Conservation (phyloP, 225 moss, liverwort and hornwort species). For the Marchantia paleacea region DNA sequence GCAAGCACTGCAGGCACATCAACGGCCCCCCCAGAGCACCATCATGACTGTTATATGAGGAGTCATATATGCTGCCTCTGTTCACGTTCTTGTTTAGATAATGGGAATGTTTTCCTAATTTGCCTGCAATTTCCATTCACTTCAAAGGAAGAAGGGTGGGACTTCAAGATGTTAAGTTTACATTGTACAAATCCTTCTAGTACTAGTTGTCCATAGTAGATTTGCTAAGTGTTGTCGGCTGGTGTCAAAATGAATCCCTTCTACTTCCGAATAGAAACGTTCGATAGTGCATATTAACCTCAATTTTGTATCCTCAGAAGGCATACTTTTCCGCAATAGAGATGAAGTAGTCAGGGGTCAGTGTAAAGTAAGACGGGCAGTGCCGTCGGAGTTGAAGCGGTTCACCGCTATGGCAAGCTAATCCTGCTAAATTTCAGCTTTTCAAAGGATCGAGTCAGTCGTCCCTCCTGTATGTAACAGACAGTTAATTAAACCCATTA, state of each 20-base stretch:
- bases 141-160: background rate
- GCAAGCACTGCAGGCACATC: background rate
- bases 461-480: background rate
- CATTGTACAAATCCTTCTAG: background rate
- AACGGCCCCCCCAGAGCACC: slow-evolving; percentile 39
- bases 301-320: background rate
- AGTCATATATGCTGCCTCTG: background rate
- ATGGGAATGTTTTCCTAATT: background rate
- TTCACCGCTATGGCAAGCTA: background rate
- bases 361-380: background rate
- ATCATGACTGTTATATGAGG: slow-evolving; percentile 15
- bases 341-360: background rate
- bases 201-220: background rate
- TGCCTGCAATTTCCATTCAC: background rate
- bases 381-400: background rate
- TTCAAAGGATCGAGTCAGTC: background rate
- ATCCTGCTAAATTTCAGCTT: background rate
- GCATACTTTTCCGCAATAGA: background rate
- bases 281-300: background rate
- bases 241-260: background rate
- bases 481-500: background rate
- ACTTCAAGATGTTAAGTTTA: background rate
- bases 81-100: background rate
- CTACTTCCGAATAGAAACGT: background rate
- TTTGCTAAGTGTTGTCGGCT: background rate